Evolutionary conservation across 2,329 filamentous ascomycete genomes (phyloP).

Genomic region (Trichoderma gracile): DNA sequence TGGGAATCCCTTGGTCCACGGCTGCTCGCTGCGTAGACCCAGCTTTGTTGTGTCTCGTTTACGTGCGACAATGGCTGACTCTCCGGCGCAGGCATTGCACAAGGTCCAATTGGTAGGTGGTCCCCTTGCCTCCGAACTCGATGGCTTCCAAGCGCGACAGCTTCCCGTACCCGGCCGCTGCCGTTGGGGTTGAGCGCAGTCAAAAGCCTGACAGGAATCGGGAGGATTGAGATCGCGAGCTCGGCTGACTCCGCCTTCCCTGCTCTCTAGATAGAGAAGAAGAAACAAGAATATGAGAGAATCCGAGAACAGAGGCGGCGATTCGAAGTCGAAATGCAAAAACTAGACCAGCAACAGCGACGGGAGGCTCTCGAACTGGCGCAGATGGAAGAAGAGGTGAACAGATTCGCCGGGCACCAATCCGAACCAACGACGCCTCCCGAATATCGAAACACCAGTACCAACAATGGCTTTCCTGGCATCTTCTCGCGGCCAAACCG

Average conservation of each 20-base stretch:
- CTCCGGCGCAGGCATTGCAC: conserved; percentile 56
- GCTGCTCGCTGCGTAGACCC: not conserved
- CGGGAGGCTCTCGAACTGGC: conserved; percentile 81
- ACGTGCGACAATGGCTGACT: conserved; percentile 23
- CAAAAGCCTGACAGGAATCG: not conserved
- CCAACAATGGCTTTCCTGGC: conserved; percentile 68
- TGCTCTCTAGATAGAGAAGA: conserved; percentile 78
- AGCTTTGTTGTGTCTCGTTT: conserved; percentile 3
- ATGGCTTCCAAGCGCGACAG: not conserved
- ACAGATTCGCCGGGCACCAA: conserved; percentile 68
- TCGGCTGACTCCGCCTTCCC: not conserved
- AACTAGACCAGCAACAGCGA: conserved; percentile 81
- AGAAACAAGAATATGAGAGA: conserved; percentile 87
- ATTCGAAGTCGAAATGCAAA: conserved; percentile 90
- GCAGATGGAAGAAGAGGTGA: conserved; percentile 79
- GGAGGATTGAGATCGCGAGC: not conserved
- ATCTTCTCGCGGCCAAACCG: conserved; percentile 82
- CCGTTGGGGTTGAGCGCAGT: not conserved
- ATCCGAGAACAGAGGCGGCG: conserved; percentile 84
- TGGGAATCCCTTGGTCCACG: not conserved
- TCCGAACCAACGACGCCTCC: conserved; percentile 96
- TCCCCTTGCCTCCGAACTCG: not conserved
- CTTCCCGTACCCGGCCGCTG: conserved; percentile 9
- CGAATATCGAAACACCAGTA: conserved; percentile 70
- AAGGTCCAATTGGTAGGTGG: conserved; percentile 75